Evolutionary conservation across 2,329 filamentous ascomycete species (phyloP).

Genomic region (Pseudogymnoascus sp.): DNA sequence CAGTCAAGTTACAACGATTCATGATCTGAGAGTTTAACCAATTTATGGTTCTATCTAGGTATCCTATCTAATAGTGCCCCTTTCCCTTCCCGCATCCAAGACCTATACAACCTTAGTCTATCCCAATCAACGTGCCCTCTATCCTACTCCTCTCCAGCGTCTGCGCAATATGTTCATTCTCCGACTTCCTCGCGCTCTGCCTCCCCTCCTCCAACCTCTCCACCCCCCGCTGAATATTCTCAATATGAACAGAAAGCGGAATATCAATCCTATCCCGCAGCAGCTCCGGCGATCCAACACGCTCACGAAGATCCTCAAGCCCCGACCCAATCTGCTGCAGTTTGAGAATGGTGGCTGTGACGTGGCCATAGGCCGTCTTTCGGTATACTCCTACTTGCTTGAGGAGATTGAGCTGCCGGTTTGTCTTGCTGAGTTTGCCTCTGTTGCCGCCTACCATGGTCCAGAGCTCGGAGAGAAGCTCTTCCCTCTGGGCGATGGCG

Average conservation of each 20-base stretch:
- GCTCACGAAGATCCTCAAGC: constrained; percentile 61
- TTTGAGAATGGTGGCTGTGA: constrained; percentile 62
- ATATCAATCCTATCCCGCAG: constrained; percentile 43
- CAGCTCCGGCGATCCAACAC: constrained; percentile 58
- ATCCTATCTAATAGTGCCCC: neutral
- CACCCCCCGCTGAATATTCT: constrained; percentile 63
- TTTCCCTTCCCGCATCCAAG: neutral
- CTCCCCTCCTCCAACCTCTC: constrained; percentile 61
- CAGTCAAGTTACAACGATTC: neutral
- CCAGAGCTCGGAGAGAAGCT: constrained; percentile 63
- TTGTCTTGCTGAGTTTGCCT: constrained; percentile 49
- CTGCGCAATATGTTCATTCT: constrained; percentile 48
- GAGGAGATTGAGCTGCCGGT: constrained; percentile 56
- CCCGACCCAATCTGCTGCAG: constrained; percentile 64
- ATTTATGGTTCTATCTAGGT: neutral
- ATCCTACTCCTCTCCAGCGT: constrained; percentile 40
- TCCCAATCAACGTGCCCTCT: constrained; percentile 25
- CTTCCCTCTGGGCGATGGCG: constrained; percentile 50
- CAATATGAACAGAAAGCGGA: constrained; percentile 65
- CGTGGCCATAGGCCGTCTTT: constrained; percentile 54
- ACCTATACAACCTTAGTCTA: neutral
- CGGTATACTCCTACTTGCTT: constrained; percentile 58
- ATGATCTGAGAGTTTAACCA: neutral
- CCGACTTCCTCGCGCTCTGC: constrained; percentile 46
- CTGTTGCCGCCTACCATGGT: constrained; percentile 64